Percentiles rank a stretch among this genome's conserved stretches.
These are phyloP conservation scores for Moesziomyces antarcticus DNA, from an alignment of 1,284 basidiomycete species.

Conservation along the genomic window DNA sequence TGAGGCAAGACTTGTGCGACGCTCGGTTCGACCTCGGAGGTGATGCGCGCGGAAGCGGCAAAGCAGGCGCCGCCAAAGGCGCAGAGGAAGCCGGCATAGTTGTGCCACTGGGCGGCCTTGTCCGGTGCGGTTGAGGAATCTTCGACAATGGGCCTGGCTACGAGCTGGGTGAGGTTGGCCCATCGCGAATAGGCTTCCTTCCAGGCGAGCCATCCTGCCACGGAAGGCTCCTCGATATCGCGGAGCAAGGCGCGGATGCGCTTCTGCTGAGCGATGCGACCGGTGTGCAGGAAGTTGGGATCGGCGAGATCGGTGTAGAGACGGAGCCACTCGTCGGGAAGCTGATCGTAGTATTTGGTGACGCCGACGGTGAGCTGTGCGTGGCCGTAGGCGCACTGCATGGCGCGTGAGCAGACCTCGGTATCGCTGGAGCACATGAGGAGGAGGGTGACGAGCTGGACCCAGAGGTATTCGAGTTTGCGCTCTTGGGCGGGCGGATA, in stretches of 20 bases:
- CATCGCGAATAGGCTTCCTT: slow-evolving; percentile 81
- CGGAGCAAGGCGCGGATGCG: slow-evolving; percentile 79
- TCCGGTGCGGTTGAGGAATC: slow-evolving; percentile 70
- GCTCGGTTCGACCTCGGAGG: slow-evolving; percentile 19
- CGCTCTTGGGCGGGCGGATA: slow-evolving; percentile 36
- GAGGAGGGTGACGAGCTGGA: slow-evolving; percentile 47
- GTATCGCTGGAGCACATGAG: slow-evolving; percentile 61
- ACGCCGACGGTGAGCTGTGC: slow-evolving; percentile 21
- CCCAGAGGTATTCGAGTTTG: slow-evolving; percentile 32
- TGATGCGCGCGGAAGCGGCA: slow-evolving; percentile 21
- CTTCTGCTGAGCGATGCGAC: slow-evolving; percentile 82
- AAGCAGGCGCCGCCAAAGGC: slow-evolving; percentile 78
- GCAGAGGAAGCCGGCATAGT: slow-evolving; percentile 82
- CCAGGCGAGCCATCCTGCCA: slow-evolving; percentile 81
- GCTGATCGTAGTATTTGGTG: slow-evolving; percentile 28
- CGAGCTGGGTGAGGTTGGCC: slow-evolving; percentile 70
- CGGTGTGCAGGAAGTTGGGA: slow-evolving; percentile 54
- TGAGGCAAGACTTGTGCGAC: slow-evolving; percentile 31
- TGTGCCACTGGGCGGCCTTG: slow-evolving; percentile 78
- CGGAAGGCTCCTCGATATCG: slow-evolving; percentile 74
- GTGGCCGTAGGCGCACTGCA: slow-evolving; percentile 43
- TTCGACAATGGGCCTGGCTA: slow-evolving; percentile 71
- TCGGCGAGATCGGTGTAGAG: slow-evolving; percentile 51
- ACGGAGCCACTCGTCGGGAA: slow-evolving; percentile 45
- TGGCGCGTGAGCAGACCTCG: slow-evolving; percentile 55